A percentile compares a stretch with the other conserved stretches of the same genome.
Evolutionary conservation across 352 stramenopile species (phyloP).

Genomic region (Hyaloperonospora arabidopsidis): DNA sequence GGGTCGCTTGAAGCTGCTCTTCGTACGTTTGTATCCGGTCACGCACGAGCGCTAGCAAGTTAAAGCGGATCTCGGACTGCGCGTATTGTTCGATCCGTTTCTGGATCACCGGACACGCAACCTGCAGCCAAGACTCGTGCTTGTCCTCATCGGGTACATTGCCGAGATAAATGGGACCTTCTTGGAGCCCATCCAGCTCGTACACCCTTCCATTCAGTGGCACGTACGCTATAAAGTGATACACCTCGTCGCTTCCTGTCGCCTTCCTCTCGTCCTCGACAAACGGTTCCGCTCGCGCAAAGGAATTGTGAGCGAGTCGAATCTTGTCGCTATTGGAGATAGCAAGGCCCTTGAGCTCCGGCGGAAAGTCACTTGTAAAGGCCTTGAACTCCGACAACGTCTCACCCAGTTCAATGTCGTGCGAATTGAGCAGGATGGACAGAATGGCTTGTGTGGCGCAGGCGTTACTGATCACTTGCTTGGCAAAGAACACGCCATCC

Average conservation of each 20-base stretch:
- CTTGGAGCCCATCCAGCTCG: slow-evolving; percentile 92
- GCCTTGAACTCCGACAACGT: slow-evolving; percentile 71
- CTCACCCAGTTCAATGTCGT: slow-evolving; percentile 54
- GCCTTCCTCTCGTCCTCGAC: slow-evolving; percentile 65
- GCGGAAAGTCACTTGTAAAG: slow-evolving; percentile 69
- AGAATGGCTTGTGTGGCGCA: slow-evolving; percentile 95
- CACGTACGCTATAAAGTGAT: slow-evolving; percentile 97
- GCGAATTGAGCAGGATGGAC: slow-evolving; percentile 91
- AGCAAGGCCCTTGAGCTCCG: slow-evolving; percentile 74
- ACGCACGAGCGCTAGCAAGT: slow-evolving; percentile 90
- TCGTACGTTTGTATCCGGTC: slow-evolving; percentile 61
- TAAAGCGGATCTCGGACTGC: slow-evolving; percentile 93
- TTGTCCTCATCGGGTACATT: slow-evolving; percentile 26
- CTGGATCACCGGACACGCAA: slow-evolving; percentile 90
- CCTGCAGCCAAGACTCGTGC: slow-evolving; percentile 72
- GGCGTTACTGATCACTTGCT: slow-evolving; percentile 93
- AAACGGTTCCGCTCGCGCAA: slow-evolving; percentile 72
- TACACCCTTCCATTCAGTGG: slow-evolving; percentile 86
- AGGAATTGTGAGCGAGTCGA: slow-evolving; percentile 77
- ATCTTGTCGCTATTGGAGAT: slow-evolving; percentile 87
- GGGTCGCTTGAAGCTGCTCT: slow-evolving; percentile 35
- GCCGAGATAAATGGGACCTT: slow-evolving; percentile 86
- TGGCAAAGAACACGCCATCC: slow-evolving; percentile 91
- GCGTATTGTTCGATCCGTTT: slow-evolving; percentile 88
- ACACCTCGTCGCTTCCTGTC: slow-evolving; percentile 89